A percentile compares a stretch with the other conserved stretches of the same genome.
Evolutionary conservation across 2,329 filamentous ascomycete species (phyloP).

Genomic region (Ophiostoma quercus): DNA sequence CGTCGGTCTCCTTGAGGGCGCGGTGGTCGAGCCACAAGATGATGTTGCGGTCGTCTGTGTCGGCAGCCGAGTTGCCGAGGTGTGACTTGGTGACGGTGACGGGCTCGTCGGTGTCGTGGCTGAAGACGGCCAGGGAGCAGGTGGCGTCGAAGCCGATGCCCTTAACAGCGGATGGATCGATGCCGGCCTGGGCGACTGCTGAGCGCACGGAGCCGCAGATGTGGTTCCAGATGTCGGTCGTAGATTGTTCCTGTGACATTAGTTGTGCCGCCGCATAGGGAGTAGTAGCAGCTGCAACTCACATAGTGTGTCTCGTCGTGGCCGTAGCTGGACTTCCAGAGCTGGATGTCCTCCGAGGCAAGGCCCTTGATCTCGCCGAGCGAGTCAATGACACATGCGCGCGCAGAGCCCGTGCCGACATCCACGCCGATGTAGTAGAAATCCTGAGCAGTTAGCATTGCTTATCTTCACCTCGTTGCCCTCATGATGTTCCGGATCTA

Average conservation of each 20-base stretch:
- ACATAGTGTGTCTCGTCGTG: constrained; percentile 57
- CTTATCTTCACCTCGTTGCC: background rate
- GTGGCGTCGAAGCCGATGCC: constrained; percentile 97
- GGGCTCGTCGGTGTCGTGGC: constrained; percentile 82
- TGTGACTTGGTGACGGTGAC: constrained; percentile 79
- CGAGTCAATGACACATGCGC: constrained; percentile 91
- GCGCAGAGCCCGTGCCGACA: constrained; percentile 90
- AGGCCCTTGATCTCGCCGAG: constrained; percentile 80
- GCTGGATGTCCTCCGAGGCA: constrained; percentile 68
- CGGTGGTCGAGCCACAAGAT: constrained; percentile 97
- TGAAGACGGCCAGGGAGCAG: constrained; percentile 92
- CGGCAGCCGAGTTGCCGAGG: constrained; percentile 55
- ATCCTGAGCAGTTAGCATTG: constrained; percentile 31
- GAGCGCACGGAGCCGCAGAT: constrained; percentile 85
- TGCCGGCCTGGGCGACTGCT: constrained; percentile 73
- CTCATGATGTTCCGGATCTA: background rate
- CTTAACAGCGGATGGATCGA: constrained; percentile 69
- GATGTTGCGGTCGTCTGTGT: constrained; percentile 83
- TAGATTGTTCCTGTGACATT: constrained; percentile 76
- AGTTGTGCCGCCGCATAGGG: background rate
- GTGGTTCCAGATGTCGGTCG: constrained; percentile 90
- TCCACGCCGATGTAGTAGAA: constrained; percentile 78
- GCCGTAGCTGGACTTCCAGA: constrained; percentile 72
- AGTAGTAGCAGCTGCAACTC: constrained; percentile 30
- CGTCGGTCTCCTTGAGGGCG: constrained; percentile 80